A percentile compares a stretch with the other conserved stretches of the same genome.
Conservation (phyloP, 768 basidiomycete species). For the Xanthoconium stramineum region DNA sequence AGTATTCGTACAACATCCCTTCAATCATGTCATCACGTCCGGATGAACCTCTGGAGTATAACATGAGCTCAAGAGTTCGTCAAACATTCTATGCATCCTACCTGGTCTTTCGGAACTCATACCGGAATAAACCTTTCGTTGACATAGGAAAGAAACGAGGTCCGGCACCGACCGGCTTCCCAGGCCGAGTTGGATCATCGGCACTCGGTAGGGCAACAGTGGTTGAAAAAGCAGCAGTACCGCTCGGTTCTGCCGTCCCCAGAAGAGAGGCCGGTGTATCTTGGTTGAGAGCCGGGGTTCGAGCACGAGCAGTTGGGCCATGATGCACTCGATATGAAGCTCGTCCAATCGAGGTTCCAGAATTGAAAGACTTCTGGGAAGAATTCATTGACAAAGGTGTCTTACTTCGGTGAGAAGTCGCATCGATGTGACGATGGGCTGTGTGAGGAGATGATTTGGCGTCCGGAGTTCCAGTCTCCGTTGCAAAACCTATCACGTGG, state of each 20-base stretch:
- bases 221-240: no score
- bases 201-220: constrained; percentile 4
- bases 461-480: neutral
- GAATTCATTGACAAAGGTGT: constrained; percentile 13
- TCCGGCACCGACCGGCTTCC: neutral
- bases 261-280: neutral
- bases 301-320: constrained; percentile 13
- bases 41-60: neutral
- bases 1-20: constrained; percentile 19
- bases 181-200: constrained; percentile 10
- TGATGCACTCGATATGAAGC: constrained; percentile 21
- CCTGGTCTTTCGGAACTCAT: constrained; percentile 8
- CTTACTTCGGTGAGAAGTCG: neutral
- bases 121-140: constrained; percentile 4
- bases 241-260: neutral
- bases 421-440: neutral
- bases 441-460: neutral
- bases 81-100: neutral
- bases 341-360: constrained; percentile 20
- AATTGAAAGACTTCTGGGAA: constrained; percentile 12
- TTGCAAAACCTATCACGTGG: no score
- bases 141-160: constrained; percentile 18
- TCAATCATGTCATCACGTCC: constrained; percentile 5
- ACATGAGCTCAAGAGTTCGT: neutral
- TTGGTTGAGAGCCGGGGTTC: constrained; percentile 3